phyloP scores from a whole-genome alignment of 768 basidiomycete genomes.

The Russula sp. region DNA sequence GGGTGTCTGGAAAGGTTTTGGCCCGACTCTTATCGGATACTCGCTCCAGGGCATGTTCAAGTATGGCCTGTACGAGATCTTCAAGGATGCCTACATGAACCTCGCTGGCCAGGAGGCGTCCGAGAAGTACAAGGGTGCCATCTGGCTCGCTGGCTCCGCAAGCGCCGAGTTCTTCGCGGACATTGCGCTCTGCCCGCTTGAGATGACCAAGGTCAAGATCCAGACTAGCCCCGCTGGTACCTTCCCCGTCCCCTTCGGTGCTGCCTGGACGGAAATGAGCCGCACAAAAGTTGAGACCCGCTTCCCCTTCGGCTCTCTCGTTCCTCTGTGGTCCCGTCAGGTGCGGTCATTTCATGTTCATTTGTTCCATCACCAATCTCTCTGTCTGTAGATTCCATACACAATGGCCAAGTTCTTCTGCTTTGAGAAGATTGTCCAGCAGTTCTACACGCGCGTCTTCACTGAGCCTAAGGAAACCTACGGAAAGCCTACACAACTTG shows the following conservation, averaged over 20 bases:
- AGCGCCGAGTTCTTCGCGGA: slow-evolving; percentile 96
- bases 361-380: background rate
- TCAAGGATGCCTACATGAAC: slow-evolving; percentile 93
- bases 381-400: slow-evolving; percentile 75
- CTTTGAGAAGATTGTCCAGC: slow-evolving; percentile 81
- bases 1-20: slow-evolving; percentile 93
- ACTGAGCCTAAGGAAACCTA: slow-evolving; percentile 72
- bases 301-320: slow-evolving; percentile 80
- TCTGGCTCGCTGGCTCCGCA: slow-evolving; percentile 93
- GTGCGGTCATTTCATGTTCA: slow-evolving; percentile 33
- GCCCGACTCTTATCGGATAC: slow-evolving; percentile 90
- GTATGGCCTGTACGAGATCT: slow-evolving; percentile 95
- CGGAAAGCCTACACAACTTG: slow-evolving; percentile 78
- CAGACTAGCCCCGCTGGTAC: slow-evolving; percentile 71
- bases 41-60: slow-evolving; percentile 98
- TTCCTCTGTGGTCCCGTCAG: slow-evolving; percentile 86
- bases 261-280: slow-evolving; percentile 68
- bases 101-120: slow-evolving; percentile 77
- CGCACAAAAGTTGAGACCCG: slow-evolving; percentile 63
- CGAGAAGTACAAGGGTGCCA: slow-evolving; percentile 76
- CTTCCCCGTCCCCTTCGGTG: slow-evolving; percentile 70
- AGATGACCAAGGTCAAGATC: slow-evolving; percentile 91
- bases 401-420: slow-evolving; percentile 99
- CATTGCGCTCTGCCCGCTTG: slow-evolving; percentile 90
- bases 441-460: slow-evolving; percentile 88